Evolutionary conservation across 768 basidiomycete genomes (phyloP).

Genomic region (Lentinula edodes): DNA sequence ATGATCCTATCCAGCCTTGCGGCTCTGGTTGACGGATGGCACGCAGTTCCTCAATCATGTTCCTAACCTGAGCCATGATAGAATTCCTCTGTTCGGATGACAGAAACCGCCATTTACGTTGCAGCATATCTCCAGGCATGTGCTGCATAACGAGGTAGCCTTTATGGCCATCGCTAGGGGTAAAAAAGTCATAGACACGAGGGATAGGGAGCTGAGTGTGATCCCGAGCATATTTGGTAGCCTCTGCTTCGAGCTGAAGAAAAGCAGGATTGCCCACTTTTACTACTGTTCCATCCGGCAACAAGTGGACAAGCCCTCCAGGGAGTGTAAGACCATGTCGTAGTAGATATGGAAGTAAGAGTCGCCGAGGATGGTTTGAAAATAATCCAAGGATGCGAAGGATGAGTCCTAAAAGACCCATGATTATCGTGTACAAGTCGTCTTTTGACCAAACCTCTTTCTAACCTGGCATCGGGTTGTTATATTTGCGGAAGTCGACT

Average conservation of each 20-base stretch:
- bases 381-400: neutral
- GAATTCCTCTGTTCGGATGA: neutral
- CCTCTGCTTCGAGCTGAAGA: neutral
- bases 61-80: neutral
- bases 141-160: neutral
- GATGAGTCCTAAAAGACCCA: neutral
- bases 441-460: no score
- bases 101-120: neutral
- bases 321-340: neutral
- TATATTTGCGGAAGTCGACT: no score
- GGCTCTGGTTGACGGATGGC: neutral
- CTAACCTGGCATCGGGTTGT: no score
- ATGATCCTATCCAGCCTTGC: neutral
- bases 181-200: neutral
- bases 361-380: neutral
- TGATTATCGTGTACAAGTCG: no score
- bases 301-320: neutral
- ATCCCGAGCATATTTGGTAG: neutral
- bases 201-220: neutral
- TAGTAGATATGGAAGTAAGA: neutral
- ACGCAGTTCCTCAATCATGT: neutral
- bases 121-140: neutral
- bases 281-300: neutral
- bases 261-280: neutral
- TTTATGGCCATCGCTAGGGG: neutral